These are phyloP conservation scores for Curvularia hawaiiensis DNA, from an alignment of 2,329 filamentous ascomycete genomes.

Conservation along the genomic window DNA sequence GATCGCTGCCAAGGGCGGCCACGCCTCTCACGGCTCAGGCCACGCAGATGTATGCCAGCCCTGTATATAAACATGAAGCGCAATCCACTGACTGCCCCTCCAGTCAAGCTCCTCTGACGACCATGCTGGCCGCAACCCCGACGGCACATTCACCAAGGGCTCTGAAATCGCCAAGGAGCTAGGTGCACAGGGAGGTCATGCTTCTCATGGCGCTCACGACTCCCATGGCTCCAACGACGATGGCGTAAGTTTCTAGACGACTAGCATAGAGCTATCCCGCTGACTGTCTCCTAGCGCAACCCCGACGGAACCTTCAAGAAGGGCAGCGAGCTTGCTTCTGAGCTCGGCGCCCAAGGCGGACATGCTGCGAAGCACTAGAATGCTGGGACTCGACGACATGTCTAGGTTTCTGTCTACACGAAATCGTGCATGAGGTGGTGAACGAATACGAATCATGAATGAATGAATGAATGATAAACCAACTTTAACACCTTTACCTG, in stretches of 20 bases:
- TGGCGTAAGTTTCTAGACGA: constrained; percentile 31
- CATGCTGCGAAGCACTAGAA: constrained; percentile 30
- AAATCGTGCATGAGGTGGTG: not conserved
- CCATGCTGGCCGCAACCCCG: constrained; percentile 40
- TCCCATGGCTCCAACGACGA: constrained; percentile 16
- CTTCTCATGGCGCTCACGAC: constrained; percentile 28
- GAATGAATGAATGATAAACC: not conserved
- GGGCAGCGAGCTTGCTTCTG: constrained; percentile 43
- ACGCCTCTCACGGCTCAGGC: constrained; percentile 43
- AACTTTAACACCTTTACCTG: not conserved
- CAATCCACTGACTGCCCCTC: not conserved
- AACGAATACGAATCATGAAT: not conserved
- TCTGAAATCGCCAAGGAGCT: constrained; percentile 47
- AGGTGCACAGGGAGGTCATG: constrained; percentile 45
- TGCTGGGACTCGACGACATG: not conserved
- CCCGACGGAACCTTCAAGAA: constrained; percentile 50
- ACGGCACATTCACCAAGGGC: constrained; percentile 49
- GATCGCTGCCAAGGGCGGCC: constrained; percentile 57
- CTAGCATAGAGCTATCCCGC: constrained; percentile 39
- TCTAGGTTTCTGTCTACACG: not conserved
- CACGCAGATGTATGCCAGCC: constrained; percentile 4
- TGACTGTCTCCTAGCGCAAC: constrained; percentile 47
- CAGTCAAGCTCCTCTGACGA: not conserved
- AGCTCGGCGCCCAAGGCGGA: constrained; percentile 42
- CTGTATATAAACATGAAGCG: not conserved